Percentiles rank a stretch among this genome's conserved stretches.
These are phyloP conservation scores for Atkinsonella hypoxylon DNA, from an alignment of 2,329 filamentous ascomycete genomes.

Conservation along the genomic window DNA sequence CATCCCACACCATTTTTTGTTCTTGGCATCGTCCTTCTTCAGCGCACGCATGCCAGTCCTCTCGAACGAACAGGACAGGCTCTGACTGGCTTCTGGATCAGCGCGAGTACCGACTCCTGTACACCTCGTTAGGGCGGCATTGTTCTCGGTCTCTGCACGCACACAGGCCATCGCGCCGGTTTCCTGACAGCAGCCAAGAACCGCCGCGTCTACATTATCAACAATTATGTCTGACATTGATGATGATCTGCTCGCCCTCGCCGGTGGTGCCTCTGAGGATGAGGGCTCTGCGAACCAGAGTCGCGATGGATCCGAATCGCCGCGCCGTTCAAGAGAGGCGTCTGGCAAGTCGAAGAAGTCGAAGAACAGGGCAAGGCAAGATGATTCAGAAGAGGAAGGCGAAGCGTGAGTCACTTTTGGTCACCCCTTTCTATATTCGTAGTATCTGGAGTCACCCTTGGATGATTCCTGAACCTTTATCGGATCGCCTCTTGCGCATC, in stretches of 20 bases:
- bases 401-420: constrained; percentile 25
- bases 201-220: neutral
- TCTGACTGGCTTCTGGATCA: no score
- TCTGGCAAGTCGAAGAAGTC: constrained; percentile 31
- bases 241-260: constrained; percentile 85
- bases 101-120: neutral
- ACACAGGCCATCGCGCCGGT: neutral
- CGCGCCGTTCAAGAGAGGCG: constrained; percentile 26
- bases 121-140: neutral
- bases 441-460: no score
- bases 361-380: constrained; percentile 30
- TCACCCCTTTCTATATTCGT: no score
- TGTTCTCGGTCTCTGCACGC: neutral
- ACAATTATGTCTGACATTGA: constrained; percentile 74
- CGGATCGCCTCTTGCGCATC: neutral
- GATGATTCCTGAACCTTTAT: neutral
- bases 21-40: neutral
- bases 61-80: no score
- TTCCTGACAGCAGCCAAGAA: neutral
- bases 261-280: constrained; percentile 61
- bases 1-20: neutral
- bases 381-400: constrained; percentile 52
- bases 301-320: constrained; percentile 43
- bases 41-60: no score
- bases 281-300: constrained; percentile 42